phyloP scores from a whole-genome alignment of 176 grass and related monocot genomes.

The Alopecurus myosuroides region DNA sequence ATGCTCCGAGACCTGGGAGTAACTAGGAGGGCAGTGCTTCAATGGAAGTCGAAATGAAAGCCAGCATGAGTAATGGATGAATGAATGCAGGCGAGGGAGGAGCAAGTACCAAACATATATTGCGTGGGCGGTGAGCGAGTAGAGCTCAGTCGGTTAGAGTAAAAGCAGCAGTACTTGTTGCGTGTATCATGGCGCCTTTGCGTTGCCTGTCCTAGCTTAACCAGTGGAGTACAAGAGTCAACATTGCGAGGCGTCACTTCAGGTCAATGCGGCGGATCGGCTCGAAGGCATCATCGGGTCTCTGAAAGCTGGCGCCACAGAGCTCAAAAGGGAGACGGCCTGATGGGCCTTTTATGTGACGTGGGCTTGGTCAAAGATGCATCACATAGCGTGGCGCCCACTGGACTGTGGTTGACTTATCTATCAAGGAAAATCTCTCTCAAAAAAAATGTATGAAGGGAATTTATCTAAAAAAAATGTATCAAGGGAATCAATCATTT shows the following conservation, averaged over 20 bases:
- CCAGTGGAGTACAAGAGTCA: not conserved
- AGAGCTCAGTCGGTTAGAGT: not conserved
- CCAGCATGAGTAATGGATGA: conserved; percentile 32
- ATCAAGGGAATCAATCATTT: too few relatives aligned
- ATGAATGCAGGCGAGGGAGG: not conserved
- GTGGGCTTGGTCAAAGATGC: conserved; percentile 19
- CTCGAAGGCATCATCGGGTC: conserved; percentile 4
- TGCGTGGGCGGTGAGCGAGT: not conserved
- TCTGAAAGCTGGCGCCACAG: conserved; percentile 12
- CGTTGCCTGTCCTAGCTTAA: not conserved
- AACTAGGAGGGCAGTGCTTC: not conserved
- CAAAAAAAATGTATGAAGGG: too few relatives aligned
- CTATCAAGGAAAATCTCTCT: too few relatives aligned
- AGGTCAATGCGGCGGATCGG: not conserved
- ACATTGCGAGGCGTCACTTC: not conserved
- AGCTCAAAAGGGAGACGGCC: not conserved
- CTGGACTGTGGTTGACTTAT: not conserved
- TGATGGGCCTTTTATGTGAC: not conserved
- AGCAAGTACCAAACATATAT: not conserved
- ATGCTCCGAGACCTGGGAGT: not conserved
- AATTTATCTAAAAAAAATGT: too few relatives aligned
- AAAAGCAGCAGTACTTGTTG: not conserved
- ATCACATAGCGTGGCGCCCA: not conserved
- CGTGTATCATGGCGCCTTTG: not conserved
- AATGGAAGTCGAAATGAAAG: not conserved